Conservation (phyloP, 805 yeast genomes). For the Brettanomyces sp. region DNA sequence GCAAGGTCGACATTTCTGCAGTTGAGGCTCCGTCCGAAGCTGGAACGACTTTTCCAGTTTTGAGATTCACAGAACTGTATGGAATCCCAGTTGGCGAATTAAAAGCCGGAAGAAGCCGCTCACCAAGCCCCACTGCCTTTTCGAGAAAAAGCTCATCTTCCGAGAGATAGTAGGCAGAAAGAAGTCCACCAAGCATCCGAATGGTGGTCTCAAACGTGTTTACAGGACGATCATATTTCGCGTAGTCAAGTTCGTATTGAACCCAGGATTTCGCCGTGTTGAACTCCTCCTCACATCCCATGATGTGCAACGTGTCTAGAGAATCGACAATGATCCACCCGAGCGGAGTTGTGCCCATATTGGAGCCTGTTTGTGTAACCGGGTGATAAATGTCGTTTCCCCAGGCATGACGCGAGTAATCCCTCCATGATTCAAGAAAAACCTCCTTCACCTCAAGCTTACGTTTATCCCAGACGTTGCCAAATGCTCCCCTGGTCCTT, state of each 20-base stretch:
- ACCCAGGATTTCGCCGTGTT: constrained; percentile 68
- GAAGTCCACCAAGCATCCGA: constrained; percentile 87
- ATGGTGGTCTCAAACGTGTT: constrained; percentile 92
- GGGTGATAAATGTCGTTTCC: constrained; percentile 77
- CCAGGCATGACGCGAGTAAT: constrained; percentile 71
- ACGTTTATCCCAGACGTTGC: constrained; percentile 34
- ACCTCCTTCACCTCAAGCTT: constrained; percentile 55
- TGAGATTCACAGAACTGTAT: constrained; percentile 66
- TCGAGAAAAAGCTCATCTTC: constrained; percentile 63
- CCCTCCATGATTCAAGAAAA: constrained; percentile 69
- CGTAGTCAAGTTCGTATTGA: constrained; percentile 54
- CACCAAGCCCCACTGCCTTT: constrained; percentile 74
- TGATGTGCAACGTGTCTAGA: constrained; percentile 70
- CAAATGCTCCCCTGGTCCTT: too few relatives aligned
- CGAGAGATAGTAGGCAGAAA: constrained; percentile 70
- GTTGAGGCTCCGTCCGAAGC: constrained; percentile 76
- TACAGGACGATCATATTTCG: constrained; percentile 56
- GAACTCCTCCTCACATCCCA: constrained; percentile 61
- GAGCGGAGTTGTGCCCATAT: constrained; percentile 73
- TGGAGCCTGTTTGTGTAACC: constrained; percentile 46
- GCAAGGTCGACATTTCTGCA: constrained; percentile 83
- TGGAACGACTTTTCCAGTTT: constrained; percentile 48
- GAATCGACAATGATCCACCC: constrained; percentile 94
- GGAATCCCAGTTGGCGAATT: constrained; percentile 64
- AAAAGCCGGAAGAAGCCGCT: constrained; percentile 62